phyloP scores from a whole-genome alignment of 331 rosid genomes.

The Saraca asoca region DNA sequence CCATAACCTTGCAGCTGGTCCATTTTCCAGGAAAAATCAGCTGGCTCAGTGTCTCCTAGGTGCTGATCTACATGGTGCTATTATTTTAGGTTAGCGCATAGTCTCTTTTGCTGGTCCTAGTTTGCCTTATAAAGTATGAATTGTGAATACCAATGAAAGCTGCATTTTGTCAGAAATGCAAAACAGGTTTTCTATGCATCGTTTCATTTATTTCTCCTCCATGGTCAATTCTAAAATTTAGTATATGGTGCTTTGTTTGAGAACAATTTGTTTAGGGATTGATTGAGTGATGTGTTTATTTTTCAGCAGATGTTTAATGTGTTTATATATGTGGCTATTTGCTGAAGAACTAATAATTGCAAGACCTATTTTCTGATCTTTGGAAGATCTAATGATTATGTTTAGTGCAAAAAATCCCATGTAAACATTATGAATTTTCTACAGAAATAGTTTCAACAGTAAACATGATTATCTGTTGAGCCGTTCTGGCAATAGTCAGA shows the following conservation, averaged over 20 bases:
- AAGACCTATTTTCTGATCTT: constrained; percentile 5
- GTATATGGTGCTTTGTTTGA: no score
- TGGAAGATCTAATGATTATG: not conserved
- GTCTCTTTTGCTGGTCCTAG: constrained; percentile 1
- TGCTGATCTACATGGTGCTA: constrained; percentile 89
- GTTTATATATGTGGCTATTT: not conserved
- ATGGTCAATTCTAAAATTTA: no score
- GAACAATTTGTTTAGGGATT: constrained; percentile 12
- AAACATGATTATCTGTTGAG: not conserved
- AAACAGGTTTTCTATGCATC: not conserved
- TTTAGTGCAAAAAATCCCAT: not conserved
- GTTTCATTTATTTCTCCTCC: not conserved
- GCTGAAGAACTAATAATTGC: constrained; percentile 1
- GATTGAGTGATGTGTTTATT: constrained; percentile 11
- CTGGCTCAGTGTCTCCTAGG: constrained; percentile 70
- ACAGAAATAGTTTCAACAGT: not conserved
- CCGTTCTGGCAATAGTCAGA: not conserved
- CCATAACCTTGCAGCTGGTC: constrained; percentile 32
- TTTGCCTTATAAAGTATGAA: not conserved
- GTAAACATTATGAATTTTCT: not conserved
- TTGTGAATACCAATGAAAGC: not conserved
- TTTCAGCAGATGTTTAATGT: not conserved
- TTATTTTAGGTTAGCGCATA: constrained; percentile 59
- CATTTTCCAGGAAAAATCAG: constrained; percentile 65
- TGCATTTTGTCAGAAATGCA: not conserved